Conservation (phyloP, 2,329 filamentous ascomycete species). For the Macrophomina pseudophaseolina region DNA sequence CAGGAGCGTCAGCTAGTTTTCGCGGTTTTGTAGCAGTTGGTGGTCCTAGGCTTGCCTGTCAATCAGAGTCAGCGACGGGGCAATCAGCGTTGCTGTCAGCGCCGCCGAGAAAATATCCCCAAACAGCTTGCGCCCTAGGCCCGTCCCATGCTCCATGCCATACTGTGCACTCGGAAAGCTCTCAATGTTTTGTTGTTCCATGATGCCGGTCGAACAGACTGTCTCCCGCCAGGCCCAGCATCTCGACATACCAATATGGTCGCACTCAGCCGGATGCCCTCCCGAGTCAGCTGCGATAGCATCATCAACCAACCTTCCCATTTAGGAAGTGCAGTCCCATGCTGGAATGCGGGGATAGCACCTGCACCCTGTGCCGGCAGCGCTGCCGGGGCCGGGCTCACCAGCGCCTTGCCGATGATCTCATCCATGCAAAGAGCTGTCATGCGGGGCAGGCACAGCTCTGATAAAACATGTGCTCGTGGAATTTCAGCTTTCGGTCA, state of each 20-base stretch:
- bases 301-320: too few relatives aligned
- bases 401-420: not conserved
- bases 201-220: not conserved
- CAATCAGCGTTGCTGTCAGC: slow-evolving; percentile 36
- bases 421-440: not conserved
- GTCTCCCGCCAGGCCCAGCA: not conserved
- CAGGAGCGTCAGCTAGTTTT: too few relatives aligned
- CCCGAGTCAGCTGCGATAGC: not conserved
- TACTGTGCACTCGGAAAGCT: not conserved
- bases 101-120: slow-evolving; percentile 36
- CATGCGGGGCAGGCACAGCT: not conserved
- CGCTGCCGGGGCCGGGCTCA: slow-evolving; percentile 6
- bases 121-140: slow-evolving; percentile 25
- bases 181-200: not conserved
- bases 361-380: not conserved
- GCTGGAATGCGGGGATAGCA: not conserved
- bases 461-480: slow-evolving; percentile 1
- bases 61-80: slow-evolving; percentile 36
- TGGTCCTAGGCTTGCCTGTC: slow-evolving; percentile 33
- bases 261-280: not conserved
- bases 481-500: not conserved
- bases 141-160: not conserved
- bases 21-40: too few relatives aligned
- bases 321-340: not conserved
- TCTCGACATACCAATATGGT: not conserved